Conservation (phyloP, 1,284 basidiomycete species). For the Cutaneotrichosporon sp. region DNA sequence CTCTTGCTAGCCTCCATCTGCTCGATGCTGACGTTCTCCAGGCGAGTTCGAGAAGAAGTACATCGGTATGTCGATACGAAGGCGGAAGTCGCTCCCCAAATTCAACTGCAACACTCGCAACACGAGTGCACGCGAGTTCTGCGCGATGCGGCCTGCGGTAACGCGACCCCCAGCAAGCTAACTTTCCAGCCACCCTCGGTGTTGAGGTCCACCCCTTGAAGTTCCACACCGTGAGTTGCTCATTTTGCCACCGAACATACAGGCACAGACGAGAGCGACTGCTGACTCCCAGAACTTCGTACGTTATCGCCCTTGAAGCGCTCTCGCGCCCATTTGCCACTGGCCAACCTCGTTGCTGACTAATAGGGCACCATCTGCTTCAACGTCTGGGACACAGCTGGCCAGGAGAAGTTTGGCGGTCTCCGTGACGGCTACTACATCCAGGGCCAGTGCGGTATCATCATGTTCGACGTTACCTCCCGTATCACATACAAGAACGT, state of each 20-base stretch:
- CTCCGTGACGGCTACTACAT: slow-evolving; percentile 98
- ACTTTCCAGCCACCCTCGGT: slow-evolving; percentile 82
- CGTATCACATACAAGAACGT: slow-evolving; percentile 99
- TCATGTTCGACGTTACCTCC: slow-evolving; percentile 99
- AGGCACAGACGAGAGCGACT: not conserved
- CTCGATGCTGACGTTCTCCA: slow-evolving; percentile 17
- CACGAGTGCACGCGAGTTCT: not conserved
- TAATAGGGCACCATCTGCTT: slow-evolving; percentile 86
- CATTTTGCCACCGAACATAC: not conserved
- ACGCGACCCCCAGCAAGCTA: not conserved
- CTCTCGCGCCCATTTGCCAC: too few relatives aligned
- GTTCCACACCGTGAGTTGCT: slow-evolving; percentile 68
- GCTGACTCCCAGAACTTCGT: not conserved
- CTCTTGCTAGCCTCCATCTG: not conserved
- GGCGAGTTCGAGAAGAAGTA: slow-evolving; percentile 99
- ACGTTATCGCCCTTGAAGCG: too few relatives aligned
- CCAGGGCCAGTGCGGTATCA: slow-evolving; percentile 99
- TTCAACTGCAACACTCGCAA: not conserved
- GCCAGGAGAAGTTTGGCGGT: slow-evolving; percentile 99
- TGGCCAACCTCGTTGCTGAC: not conserved
- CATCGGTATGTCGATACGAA: slow-evolving; percentile 63
- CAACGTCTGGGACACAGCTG: slow-evolving; percentile 99
- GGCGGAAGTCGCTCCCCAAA: not conserved
- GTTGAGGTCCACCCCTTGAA: slow-evolving; percentile 96
- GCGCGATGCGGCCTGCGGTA: not conserved